Base-by-base conservation (phyloP, 768 basidiomycete genomes). In the Russula sp. region DNA sequence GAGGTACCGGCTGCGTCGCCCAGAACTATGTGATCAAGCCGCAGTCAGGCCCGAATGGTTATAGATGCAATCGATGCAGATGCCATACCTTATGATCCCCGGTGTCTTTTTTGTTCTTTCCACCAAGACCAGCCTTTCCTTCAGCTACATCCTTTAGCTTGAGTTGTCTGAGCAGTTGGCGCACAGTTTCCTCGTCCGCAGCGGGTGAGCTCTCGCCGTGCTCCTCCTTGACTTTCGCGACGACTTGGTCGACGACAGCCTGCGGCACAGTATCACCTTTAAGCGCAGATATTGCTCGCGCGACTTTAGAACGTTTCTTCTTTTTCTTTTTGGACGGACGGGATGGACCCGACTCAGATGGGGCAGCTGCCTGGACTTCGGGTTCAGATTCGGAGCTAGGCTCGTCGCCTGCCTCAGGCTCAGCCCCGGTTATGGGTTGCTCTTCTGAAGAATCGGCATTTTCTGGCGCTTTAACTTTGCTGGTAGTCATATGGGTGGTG, bases 1-100 rank as follows among this genome's bases (percentile, higher is more conserved):
- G 92, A n/a, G 93, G 90, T 7, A 99, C 97, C 3, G 97, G 97
- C 74, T 99, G 97, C 6, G 96, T 98, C 39, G 79, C 84, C 97
- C 97, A 98, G 76, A 99, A 99, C 94, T 93, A 69, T 60, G 56
- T 45, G 54, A 47, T 49, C 56, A 62, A 37, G 32, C 64, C 51
- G 27, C 14, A 27, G 44, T 32, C 54, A 52, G 8, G 16, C 42
- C 42, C 54, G 57, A 68, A 55, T 32, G 45, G 44, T 53, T 68
- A 32, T 34, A 14, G 5, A 37, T 14, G 40, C 39, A 31, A 18
- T 7, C 32, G 13, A 37, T 9, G n/a, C 9, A 52, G 9, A 22
- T 32, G 45, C 72, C 79, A 58, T 68, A 92, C 94, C 80, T 95
- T 96, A 72, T 97, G 93, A 71, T 89, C 87, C 51, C 91, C 92